A percentile compares a stretch with the other conserved stretches of the same genome.
Conservation (phyloP, 768 basidiomycete species). For the Collybia sordida region DNA sequence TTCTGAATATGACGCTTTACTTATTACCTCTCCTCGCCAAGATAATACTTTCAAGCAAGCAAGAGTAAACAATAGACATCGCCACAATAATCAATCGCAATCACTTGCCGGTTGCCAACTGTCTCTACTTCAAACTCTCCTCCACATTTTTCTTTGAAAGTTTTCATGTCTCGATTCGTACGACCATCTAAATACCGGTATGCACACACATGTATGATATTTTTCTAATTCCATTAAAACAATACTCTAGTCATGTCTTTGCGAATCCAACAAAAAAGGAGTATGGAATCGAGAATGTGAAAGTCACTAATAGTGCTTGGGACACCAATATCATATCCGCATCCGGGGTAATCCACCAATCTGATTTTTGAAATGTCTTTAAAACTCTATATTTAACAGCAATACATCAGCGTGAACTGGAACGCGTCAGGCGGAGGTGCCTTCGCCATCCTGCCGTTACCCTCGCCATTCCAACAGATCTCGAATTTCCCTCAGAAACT, state of each 20-base stretch:
- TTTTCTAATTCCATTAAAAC: constrained; percentile 5
- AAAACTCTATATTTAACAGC: constrained; percentile 32
- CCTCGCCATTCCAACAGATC: constrained; percentile 61
- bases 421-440: constrained; percentile 91
- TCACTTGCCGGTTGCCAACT: too few relatives aligned
- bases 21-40: too few relatives aligned
- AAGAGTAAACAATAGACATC: too few relatives aligned
- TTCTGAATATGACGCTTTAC: too few relatives aligned
- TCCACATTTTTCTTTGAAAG: too few relatives aligned
- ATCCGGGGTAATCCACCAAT: constrained; percentile 55
- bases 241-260: constrained; percentile 75
- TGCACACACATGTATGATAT: constrained; percentile 17
- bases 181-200: constrained; percentile 86
- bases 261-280: constrained; percentile 88
- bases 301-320: constrained; percentile 89
- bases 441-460: constrained; percentile 89
- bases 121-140: too few relatives aligned
- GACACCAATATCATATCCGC: constrained; percentile 92
- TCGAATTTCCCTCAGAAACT: constrained; percentile 71
- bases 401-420: constrained; percentile 94
- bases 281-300: constrained; percentile 76
- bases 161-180: constrained; percentile 82
- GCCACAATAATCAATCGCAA: too few relatives aligned
- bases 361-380: not conserved
- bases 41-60: too few relatives aligned